phyloP scores from a whole-genome alignment of 805 yeast genomes.

The Saccharomyces mikatae region DNA sequence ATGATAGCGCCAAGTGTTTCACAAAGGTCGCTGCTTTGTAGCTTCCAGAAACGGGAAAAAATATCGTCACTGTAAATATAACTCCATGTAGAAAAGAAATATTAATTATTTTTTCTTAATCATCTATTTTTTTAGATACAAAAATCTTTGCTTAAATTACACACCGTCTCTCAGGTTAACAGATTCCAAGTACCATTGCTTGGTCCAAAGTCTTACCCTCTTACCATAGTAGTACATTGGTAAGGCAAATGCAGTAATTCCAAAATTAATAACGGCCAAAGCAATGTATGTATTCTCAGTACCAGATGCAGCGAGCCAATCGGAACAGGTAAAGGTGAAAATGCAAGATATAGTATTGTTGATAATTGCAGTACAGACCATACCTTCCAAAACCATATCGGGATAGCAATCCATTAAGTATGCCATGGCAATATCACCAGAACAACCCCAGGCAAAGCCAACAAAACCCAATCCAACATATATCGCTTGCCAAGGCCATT shows the following conservation, averaged over 20 bases:
- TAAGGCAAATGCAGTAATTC: slow-evolving; percentile 46
- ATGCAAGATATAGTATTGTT: slow-evolving; percentile 59
- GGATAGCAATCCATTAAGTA: slow-evolving; percentile 64
- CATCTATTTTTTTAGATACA: background rate
- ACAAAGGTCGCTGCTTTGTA: background rate
- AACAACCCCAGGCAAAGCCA: slow-evolving; percentile 63
- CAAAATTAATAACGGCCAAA: slow-evolving; percentile 51
- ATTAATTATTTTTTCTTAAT: background rate
- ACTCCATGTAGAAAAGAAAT: no score
- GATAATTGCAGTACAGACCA: slow-evolving; percentile 60
- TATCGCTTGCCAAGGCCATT: slow-evolving; percentile 45
- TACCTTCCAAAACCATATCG: slow-evolving; percentile 60
- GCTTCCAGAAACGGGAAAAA: no score
- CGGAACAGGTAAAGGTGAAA: slow-evolving; percentile 57
- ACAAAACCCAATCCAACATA: slow-evolving; percentile 57
- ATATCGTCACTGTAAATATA: no score
- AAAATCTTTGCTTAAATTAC: background rate
- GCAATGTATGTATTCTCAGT: slow-evolving; percentile 52
- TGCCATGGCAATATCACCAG: slow-evolving; percentile 63
- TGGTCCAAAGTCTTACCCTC: slow-evolving; percentile 49
- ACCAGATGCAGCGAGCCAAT: slow-evolving; percentile 51
- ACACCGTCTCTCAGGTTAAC: slow-evolving; percentile 43
- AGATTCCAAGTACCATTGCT: slow-evolving; percentile 44
- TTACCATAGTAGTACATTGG: slow-evolving; percentile 59
- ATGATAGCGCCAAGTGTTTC: background rate